Percentiles rank a stretch among this genome's conserved stretches.
Conservation (phyloP, 345 rosid genomes). For the Salix udensis region DNA sequence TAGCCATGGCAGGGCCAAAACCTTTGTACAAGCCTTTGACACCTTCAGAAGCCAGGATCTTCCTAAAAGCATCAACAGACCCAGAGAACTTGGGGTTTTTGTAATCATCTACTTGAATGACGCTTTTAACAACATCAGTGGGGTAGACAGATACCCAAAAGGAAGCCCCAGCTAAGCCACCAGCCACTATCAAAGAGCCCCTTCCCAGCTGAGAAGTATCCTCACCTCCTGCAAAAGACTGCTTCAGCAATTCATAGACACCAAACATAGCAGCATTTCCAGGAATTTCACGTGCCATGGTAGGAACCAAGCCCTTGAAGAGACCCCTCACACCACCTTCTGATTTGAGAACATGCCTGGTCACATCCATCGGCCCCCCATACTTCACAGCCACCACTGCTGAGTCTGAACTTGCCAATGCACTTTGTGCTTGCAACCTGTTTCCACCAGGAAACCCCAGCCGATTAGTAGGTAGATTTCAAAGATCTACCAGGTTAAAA, state of each 20-base stretch:
- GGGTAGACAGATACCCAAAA: constrained; percentile 89
- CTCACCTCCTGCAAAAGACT: constrained; percentile 71
- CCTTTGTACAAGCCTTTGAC: constrained; percentile 93
- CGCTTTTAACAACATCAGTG: constrained; percentile 91
- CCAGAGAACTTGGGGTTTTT: constrained; percentile 78
- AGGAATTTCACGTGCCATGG: constrained; percentile 87
- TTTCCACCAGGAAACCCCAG: constrained; percentile 14
- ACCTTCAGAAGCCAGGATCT: constrained; percentile 74
- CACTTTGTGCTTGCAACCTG: constrained; percentile 97
- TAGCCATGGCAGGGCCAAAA: constrained; percentile 91
- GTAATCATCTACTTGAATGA: constrained; percentile 84
- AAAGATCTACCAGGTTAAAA: background rate
- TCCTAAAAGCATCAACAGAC: constrained; percentile 63
- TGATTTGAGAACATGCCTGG: constrained; percentile 71
- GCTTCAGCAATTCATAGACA: constrained; percentile 73
- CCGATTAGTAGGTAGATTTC: background rate
- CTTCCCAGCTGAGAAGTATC: constrained; percentile 88
- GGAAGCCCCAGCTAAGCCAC: constrained; percentile 87
- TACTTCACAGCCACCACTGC: constrained; percentile 64
- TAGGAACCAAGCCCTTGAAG: constrained; percentile 91
- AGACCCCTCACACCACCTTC: constrained; percentile 87
- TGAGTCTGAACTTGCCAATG: constrained; percentile 47
- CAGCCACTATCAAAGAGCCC: constrained; percentile 76
- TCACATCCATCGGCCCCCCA: constrained; percentile 95
- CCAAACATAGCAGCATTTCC: constrained; percentile 95